phyloP scores from a whole-genome alignment of 768 basidiomycete species.

The Psilocybe cubensis region DNA sequence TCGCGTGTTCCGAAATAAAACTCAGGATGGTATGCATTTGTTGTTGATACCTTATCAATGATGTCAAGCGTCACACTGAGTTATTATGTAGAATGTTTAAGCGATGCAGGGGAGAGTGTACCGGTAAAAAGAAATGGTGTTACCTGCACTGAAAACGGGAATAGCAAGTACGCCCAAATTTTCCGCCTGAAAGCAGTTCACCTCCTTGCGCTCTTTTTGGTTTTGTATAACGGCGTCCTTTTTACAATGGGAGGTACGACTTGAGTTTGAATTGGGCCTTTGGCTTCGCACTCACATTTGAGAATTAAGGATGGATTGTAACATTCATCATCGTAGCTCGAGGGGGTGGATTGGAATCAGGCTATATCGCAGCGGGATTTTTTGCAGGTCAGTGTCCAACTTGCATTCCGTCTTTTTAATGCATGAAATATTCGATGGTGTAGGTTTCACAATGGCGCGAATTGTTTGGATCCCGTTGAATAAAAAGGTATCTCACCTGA shows the following conservation, averaged over 20 bases:
- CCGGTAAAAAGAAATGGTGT: conserved; percentile 35
- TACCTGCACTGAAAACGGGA: background rate
- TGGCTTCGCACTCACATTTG: too few relatives aligned
- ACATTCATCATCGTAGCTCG: conserved; percentile 49
- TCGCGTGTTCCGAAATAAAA: conserved; percentile 64
- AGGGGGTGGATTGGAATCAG: conserved; percentile 39
- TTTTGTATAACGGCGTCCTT: conserved; percentile 70
- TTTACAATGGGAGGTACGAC: conserved; percentile 55
- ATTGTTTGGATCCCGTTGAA: conserved; percentile 60
- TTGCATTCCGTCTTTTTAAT: too few relatives aligned
- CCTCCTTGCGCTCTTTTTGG: conserved; percentile 59
- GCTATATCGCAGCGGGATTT: conserved; percentile 57
- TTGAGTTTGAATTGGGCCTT: too few relatives aligned
- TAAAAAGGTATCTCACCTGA: conserved; percentile 23
- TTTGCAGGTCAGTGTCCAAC: conserved; percentile 46
- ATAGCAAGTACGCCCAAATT: conserved; percentile 46
- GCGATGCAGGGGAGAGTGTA: conserved; percentile 50
- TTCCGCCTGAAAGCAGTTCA: conserved; percentile 55
- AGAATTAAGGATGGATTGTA: conserved; percentile 64
- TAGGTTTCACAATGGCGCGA: conserved; percentile 60
- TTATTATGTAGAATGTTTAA: conserved; percentile 47
- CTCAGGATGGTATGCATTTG: conserved; percentile 62
- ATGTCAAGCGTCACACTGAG: background rate
- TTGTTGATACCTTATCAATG: background rate
- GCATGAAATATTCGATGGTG: too few relatives aligned